Evolutionary conservation across 306 rosid species (phyloP).

Genomic region (Sicyos edulis): DNA sequence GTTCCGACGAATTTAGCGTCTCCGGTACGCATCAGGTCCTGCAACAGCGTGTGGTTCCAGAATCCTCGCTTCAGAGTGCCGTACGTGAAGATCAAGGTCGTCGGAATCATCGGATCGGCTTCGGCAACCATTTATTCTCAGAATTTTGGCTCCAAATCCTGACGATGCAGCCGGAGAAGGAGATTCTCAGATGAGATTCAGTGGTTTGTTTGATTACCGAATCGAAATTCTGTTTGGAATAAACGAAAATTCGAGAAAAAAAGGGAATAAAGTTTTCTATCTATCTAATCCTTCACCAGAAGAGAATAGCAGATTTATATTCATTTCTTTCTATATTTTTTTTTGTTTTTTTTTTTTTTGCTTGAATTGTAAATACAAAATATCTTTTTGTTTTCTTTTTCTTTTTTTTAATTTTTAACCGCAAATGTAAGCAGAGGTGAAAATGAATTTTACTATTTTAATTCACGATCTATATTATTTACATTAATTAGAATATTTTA

Average conservation of each 20-base stretch:
- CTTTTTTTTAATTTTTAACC: neutral
- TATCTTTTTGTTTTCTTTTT: no score
- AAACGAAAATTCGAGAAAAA: neutral
- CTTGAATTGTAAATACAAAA: neutral
- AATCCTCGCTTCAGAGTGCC: constrained; percentile 61
- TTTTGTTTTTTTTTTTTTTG: no score
- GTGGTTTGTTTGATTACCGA: no score
- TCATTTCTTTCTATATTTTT: neutral
- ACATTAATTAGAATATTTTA: neutral
- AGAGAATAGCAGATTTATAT: neutral
- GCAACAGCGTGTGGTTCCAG: constrained; percentile 58
- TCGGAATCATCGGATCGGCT: neutral
- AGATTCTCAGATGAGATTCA: neutral
- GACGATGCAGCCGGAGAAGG: neutral
- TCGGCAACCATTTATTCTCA: constrained; percentile 24
- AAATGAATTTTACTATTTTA: constrained; percentile 4
- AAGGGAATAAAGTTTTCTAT: neutral
- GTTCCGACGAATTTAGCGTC: constrained; percentile 55
- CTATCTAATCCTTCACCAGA: no score
- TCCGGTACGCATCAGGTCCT: constrained; percentile 51
- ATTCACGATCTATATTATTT: neutral
- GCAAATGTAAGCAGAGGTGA: neutral
- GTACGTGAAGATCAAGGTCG: constrained; percentile 51
- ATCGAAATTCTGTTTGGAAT: neutral
- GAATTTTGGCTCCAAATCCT: neutral